Evolutionary conservation across 106 monocot genomes (phyloP).

Genomic region (Narthecium ossifragum): DNA sequence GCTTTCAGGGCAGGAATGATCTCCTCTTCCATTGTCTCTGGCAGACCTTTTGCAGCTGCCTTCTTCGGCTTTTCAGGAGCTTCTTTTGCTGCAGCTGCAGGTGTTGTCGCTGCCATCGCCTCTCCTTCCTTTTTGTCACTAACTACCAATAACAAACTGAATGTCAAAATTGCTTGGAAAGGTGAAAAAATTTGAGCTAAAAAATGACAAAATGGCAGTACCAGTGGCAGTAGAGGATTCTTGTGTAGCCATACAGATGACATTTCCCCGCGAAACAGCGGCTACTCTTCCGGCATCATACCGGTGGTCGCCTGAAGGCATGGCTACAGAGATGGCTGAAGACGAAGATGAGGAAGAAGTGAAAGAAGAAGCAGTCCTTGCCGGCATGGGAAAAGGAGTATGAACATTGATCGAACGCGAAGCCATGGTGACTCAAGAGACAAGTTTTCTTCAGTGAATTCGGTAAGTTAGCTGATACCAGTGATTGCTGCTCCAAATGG

Average conservation of each 20-base stretch:
- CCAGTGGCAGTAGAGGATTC: slow-evolving; percentile 38
- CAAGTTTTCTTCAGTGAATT: background rate
- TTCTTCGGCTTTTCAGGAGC: slow-evolving; percentile 42
- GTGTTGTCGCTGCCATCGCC: background rate
- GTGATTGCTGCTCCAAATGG: background rate
- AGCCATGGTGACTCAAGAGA: slow-evolving; percentile 25
- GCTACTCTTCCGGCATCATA: slow-evolving; percentile 6
- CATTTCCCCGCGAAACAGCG: background rate
- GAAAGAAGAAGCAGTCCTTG: background rate
- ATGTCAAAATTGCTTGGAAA: background rate
- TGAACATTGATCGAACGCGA: slow-evolving; percentile 26
- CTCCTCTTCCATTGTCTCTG: slow-evolving; percentile 57
- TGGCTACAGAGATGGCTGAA: too few relatives aligned
- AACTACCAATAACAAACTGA: slow-evolving; percentile 10
- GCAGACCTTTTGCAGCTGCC: slow-evolving; percentile 32
- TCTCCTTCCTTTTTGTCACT: slow-evolving; percentile 27
- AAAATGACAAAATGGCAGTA: background rate
- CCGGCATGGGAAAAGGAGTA: slow-evolving; percentile 20
- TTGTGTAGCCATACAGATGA: slow-evolving; percentile 13
- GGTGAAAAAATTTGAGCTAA: background rate
- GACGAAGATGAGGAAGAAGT: background rate
- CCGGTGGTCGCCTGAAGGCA: background rate
- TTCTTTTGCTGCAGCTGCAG: slow-evolving; percentile 4
- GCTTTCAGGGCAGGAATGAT: slow-evolving; percentile 54
- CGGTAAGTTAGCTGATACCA: too few relatives aligned